A percentile compares a stretch with the other conserved stretches of the same genome.
Conservation (phyloP, 2,329 filamentous ascomycete species). For the Domatiomyces catenatus region DNA sequence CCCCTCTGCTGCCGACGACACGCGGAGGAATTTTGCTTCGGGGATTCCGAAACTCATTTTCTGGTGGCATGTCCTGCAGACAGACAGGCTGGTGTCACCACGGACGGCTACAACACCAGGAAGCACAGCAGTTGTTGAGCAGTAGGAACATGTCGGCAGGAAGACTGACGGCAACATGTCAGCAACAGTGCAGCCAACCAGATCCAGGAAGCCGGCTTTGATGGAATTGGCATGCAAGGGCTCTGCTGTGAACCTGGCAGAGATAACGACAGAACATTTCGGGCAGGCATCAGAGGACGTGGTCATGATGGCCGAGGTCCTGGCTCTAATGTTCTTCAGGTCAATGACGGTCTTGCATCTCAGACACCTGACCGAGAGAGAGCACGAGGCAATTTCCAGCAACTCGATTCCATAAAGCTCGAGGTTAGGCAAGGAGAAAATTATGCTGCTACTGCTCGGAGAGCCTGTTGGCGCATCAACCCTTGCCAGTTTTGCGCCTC, state of each 20-base stretch:
- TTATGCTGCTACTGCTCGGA: slow-evolving; percentile 40
- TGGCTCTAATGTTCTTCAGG: slow-evolving; percentile 48
- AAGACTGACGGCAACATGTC: slow-evolving; percentile 71
- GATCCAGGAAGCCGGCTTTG: slow-evolving; percentile 64
- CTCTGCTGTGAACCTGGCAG: slow-evolving; percentile 43
- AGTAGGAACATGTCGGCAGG: slow-evolving; percentile 60
- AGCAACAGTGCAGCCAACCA: slow-evolving; percentile 56
- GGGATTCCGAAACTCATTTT: slow-evolving; percentile 68
- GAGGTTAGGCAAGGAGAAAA: slow-evolving; percentile 61
- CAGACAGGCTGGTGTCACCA: slow-evolving; percentile 56
- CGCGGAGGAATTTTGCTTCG: slow-evolving; percentile 60
- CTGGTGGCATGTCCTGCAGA: slow-evolving; percentile 64
- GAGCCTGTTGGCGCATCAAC: slow-evolving; percentile 6
- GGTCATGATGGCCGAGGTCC: slow-evolving; percentile 19
- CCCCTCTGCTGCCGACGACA: slow-evolving; percentile 36
- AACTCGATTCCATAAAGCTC: slow-evolving; percentile 66
- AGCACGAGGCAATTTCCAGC: slow-evolving; percentile 51
- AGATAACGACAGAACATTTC: slow-evolving; percentile 34
- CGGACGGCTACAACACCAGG: slow-evolving; percentile 54
- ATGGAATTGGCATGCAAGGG: slow-evolving; percentile 57
- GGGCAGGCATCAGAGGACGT: slow-evolving; percentile 33
- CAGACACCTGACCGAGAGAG: slow-evolving; percentile 59
- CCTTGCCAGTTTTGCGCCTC: slow-evolving; percentile 23
- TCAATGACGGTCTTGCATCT: slow-evolving; percentile 63
- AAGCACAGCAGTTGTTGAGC: slow-evolving; percentile 49